Base-by-base conservation (phyloP, 371 early-diverging fungal genomes). In the Vairimorpha ceranae region DNA sequence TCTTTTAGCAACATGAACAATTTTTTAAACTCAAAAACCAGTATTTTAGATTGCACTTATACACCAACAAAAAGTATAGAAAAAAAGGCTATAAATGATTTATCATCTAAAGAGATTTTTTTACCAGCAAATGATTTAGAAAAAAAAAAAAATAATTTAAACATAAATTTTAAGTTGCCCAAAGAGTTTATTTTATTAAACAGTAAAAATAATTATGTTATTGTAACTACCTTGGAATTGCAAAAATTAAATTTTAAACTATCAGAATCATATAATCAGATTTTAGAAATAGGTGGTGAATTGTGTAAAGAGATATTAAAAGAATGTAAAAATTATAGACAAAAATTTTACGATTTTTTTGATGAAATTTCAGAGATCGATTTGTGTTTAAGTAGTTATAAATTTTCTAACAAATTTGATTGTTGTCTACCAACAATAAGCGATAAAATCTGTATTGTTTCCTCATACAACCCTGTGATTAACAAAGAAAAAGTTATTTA, bases 361-460 rank as follows among this genome's bases (percentile, higher is more conserved):
- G 58, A 58, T 27, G 33, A 32, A 10, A 58, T 58, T 27, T 25
- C 58, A 58, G 58, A 58, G 21, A 58, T 58, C 21, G 58, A 58
- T 30, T 4, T 58, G 6, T 58, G 30, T 25, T 30, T 58, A 29
- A 58, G 58, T 58, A 19, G 58, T 14, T 58, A 58, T 30, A 58
- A 58, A 25, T 58, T 58, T 58, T 58, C 58, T 6, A 8, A 4
- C 8, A 58, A 58, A 58, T 25, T 14, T 58, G 58, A 58, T 30
- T 58, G 58, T 58, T 58, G 58, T 58, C 2, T 58, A 2, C 58
- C 58, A 30, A 25, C 12, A 25, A 14, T 58, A 30, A 10, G 10
- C 10, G 58, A 58, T 30, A 3, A 15, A 2, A 25, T 58, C 3
- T 58, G 58, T 58, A 19, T 58, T 6, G 2, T 19, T 8, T 25